phyloP scores from a whole-genome alignment of 208 protist species.

The Trypanosoma cruzi region DNA sequence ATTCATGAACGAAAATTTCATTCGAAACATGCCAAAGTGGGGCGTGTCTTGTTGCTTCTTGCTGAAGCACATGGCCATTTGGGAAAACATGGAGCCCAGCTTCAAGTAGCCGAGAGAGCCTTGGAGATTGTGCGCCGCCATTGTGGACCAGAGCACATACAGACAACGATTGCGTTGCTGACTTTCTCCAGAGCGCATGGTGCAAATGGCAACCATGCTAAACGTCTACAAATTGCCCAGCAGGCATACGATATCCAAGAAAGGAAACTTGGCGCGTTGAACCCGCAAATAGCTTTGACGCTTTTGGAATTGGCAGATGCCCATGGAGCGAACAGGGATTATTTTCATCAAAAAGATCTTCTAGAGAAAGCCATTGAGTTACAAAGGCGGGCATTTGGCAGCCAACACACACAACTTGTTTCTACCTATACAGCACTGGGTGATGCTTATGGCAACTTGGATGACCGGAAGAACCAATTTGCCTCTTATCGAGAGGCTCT shows the following conservation, averaged over 20 bases:
- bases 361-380: conserved; percentile 77
- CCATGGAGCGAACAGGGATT: conserved; percentile 64
- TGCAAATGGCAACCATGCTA: conserved; percentile 46
- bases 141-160: conserved; percentile 76
- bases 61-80: conserved; percentile 71
- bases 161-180: conserved; percentile 78
- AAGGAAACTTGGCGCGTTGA: conserved; percentile 58
- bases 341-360: conserved; percentile 66
- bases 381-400: conserved; percentile 83
- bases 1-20: conserved; percentile 78
- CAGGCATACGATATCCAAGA: conserved; percentile 78
- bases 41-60: conserved; percentile 76
- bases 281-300: conserved; percentile 80
- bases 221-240: conserved; percentile 65
- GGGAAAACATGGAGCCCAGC: conserved; percentile 57
- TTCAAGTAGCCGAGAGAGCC: conserved; percentile 60
- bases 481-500: conserved; percentile 76
- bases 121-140: conserved; percentile 76
- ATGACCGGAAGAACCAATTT: conserved; percentile 50
- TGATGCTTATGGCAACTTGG: conserved; percentile 66
- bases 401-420: conserved; percentile 72
- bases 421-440: conserved; percentile 74
- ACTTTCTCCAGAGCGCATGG: conserved; percentile 71
- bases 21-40: conserved; percentile 74
- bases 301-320: conserved; percentile 73